Conservation (phyloP, 495 filamentous ascomycete genomes). For the Xylaria intraflava region DNA sequence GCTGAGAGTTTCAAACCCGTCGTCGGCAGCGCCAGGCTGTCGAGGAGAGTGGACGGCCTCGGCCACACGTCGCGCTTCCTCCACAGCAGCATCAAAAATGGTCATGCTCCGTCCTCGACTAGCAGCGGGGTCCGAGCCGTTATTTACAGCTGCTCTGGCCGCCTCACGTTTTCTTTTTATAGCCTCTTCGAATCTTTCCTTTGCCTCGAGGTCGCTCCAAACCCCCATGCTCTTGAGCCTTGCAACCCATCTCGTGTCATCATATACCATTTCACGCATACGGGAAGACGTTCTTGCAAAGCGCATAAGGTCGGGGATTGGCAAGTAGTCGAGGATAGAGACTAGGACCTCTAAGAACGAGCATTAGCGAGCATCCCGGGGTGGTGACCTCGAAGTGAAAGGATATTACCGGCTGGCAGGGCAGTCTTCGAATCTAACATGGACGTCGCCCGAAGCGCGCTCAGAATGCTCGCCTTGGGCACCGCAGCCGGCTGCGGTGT, state of each 20-base stretch:
- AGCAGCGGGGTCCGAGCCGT: constrained; percentile 12
- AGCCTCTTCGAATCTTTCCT: constrained; percentile 67
- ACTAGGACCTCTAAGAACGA: constrained; percentile 69
- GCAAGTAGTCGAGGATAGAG: constrained; percentile 80
- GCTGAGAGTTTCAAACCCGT: constrained; percentile 38
- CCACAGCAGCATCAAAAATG: constrained; percentile 61
- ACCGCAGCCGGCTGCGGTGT: constrained; percentile 41
- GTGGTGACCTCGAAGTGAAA: neutral
- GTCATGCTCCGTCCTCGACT: constrained; percentile 39
- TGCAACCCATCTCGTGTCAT: constrained; percentile 92
- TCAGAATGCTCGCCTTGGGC: constrained; percentile 53
- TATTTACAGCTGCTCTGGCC: constrained; percentile 18
- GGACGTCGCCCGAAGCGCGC: constrained; percentile 66
- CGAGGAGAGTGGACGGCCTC: constrained; percentile 13
- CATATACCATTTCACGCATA: constrained; percentile 97
- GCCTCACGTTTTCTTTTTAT: constrained; percentile 61
- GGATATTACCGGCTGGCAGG: constrained; percentile 64
- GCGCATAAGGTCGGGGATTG: constrained; percentile 72
- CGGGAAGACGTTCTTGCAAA: constrained; percentile 85
- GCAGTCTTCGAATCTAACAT: constrained; percentile 68
- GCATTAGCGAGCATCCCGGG: constrained; percentile 9
- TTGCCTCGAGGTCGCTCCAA: constrained; percentile 87
- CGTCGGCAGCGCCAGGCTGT: constrained; percentile 18
- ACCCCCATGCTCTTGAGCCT: constrained; percentile 76
- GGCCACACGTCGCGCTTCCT: constrained; percentile 45